Percentiles rank a stretch among this genome's conserved stretches.
These are phyloP conservation scores for Eimeria acervulina DNA, from an alignment of 169 alveolate species.

Conservation along the genomic window DNA sequence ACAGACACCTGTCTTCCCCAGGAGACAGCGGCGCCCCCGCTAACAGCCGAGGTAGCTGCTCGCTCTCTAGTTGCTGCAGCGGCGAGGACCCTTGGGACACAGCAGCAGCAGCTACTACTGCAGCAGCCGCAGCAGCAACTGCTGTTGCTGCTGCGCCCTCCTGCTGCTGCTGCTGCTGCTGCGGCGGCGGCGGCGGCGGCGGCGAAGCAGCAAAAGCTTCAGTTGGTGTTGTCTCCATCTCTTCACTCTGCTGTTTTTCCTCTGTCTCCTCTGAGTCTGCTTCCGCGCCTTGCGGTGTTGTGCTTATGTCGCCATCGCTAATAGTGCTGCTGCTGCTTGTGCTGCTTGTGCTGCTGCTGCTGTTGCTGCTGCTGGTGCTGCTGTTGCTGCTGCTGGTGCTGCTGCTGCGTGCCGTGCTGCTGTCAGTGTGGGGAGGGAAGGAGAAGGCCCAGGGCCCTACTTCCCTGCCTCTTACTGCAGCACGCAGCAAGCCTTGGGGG, in stretches of 20 bases:
- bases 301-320: constrained; percentile 1
- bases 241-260: background rate
- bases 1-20: background rate
- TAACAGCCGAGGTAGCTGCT: background rate
- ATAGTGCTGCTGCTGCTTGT: constrained; percentile 6
- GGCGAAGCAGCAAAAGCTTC: background rate
- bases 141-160: background rate
- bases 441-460: constrained; percentile 5
- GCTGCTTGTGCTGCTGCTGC: constrained; percentile 1
- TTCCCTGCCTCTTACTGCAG: constrained; percentile 4
- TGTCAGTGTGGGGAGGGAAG: constrained; percentile 3
- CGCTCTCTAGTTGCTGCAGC: background rate
- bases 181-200: background rate
- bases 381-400: background rate
- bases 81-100: background rate
- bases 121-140: background rate
- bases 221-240: background rate
- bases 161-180: constrained; percentile 40
- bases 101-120: background rate
- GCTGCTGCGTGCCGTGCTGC: constrained; percentile 13
- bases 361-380: constrained; percentile 36
- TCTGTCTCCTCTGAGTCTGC: background rate
- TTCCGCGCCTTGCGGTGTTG: background rate
- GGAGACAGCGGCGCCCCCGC: constrained; percentile 6
- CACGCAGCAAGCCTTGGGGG: background rate